Conservation (phyloP, 2,329 filamentous ascomycete genomes). For the Ploettnerulaceae sp. region DNA sequence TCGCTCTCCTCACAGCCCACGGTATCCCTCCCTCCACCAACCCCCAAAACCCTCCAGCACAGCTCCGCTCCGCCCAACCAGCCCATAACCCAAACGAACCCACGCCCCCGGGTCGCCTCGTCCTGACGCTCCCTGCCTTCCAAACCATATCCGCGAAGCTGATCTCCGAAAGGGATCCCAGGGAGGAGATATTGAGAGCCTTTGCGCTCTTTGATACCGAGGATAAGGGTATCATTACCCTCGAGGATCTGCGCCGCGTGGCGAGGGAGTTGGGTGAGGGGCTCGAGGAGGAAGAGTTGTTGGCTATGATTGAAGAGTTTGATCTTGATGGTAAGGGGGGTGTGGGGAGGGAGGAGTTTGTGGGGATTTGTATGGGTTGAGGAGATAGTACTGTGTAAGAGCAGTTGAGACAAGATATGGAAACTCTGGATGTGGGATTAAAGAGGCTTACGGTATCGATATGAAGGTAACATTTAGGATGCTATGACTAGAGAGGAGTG, state of each 20-base stretch:
- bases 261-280: slow-evolving; percentile 89
- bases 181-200: slow-evolving; percentile 85
- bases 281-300: slow-evolving; percentile 85
- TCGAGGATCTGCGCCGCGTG: slow-evolving; percentile 82
- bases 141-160: slow-evolving; percentile 73
- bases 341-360: slow-evolving; percentile 63
- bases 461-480: no score
- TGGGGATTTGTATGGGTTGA: slow-evolving; percentile 36
- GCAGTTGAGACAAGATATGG: background rate
- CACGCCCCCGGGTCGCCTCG: slow-evolving; percentile 50
- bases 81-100: slow-evolving; percentile 41
- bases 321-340: slow-evolving; percentile 89
- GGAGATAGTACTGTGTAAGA: background rate
- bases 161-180: slow-evolving; percentile 76
- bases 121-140: slow-evolving; percentile 68
- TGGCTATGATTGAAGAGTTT: slow-evolving; percentile 97
- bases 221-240: slow-evolving; percentile 82
- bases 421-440: background rate
- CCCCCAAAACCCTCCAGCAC: slow-evolving; percentile 43
- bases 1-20: slow-evolving; percentile 73
- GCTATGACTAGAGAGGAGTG: background rate
- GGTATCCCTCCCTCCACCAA: slow-evolving; percentile 56
- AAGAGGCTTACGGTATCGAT: background rate
- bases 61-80: background rate
- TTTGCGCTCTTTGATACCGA: slow-evolving; percentile 93